A percentile compares a stretch with the other conserved stretches of the same genome.
Conservation (phyloP, 1,139 yeast species). For the Suhomyces anneliseae region DNA sequence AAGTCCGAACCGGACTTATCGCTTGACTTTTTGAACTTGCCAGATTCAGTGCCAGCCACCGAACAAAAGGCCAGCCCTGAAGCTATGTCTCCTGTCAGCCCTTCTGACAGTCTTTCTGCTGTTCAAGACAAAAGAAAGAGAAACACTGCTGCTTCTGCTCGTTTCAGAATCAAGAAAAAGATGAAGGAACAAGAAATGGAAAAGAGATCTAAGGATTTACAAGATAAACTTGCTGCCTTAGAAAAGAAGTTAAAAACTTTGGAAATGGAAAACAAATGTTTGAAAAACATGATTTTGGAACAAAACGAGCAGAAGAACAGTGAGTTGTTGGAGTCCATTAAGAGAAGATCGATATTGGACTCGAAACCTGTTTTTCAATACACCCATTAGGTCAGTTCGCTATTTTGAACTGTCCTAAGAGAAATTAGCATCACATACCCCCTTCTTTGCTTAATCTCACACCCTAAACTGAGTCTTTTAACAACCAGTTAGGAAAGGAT, state of each 20-base stretch:
- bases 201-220: constrained; percentile 44
- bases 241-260: constrained; percentile 48
- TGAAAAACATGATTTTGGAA: constrained; percentile 49
- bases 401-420: not conserved
- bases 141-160: constrained; percentile 79
- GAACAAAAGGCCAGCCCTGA: constrained; percentile 2
- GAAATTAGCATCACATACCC: not conserved
- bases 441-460: not conserved
- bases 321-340: constrained; percentile 42
- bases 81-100: constrained; percentile 2
- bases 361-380: constrained; percentile 34
- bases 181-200: constrained; percentile 80
- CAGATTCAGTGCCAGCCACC: constrained; percentile 1
- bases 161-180: constrained; percentile 80
- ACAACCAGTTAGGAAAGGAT: not conserved
- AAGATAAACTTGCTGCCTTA: constrained; percentile 37
- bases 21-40: constrained; percentile 11
- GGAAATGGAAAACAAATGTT: constrained; percentile 82
- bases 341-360: constrained; percentile 39
- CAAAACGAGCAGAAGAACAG: constrained; percentile 45
- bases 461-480: not conserved
- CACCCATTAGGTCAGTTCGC: constrained; percentile 22
- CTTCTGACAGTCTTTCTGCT: constrained; percentile 16
- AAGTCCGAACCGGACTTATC: constrained; percentile 13
- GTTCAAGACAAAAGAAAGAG: constrained; percentile 59